These are phyloP conservation scores for Solanum chaucha DNA, from an alignment of 257 asterid genomes.

Conservation along the genomic window DNA sequence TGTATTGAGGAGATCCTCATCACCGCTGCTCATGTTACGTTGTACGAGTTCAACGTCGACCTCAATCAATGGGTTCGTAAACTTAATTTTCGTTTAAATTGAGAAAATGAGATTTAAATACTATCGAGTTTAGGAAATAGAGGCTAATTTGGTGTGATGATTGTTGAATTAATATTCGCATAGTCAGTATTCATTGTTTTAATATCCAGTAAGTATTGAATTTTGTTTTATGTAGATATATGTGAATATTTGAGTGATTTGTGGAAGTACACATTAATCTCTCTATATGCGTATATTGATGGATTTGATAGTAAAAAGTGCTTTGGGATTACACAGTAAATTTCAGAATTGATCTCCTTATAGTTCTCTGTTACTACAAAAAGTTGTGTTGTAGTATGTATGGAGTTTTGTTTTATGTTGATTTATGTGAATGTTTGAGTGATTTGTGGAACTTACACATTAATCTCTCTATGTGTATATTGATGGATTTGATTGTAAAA, in stretches of 20 bases:
- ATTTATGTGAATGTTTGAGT: background rate
- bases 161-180: background rate
- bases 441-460: background rate
- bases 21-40: constrained; percentile 60
- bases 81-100: background rate
- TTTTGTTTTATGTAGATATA: background rate
- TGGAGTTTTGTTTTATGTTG: background rate
- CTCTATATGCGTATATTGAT: background rate
- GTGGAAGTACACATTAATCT: background rate
- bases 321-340: background rate
- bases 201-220: background rate
- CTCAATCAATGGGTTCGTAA: constrained; percentile 56
- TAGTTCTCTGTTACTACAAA: background rate
- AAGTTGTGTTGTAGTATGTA: background rate
- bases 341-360: background rate
- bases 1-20: constrained; percentile 58
- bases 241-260: background rate
- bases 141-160: background rate
- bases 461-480: background rate
- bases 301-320: background rate
- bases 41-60: constrained; percentile 55
- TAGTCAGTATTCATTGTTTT: background rate
- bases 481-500: background rate
- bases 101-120: background rate
- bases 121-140: background rate